Evolutionary conservation across 208 protist species (phyloP).

Genomic region (Leishmania martiniquensis): DNA sequence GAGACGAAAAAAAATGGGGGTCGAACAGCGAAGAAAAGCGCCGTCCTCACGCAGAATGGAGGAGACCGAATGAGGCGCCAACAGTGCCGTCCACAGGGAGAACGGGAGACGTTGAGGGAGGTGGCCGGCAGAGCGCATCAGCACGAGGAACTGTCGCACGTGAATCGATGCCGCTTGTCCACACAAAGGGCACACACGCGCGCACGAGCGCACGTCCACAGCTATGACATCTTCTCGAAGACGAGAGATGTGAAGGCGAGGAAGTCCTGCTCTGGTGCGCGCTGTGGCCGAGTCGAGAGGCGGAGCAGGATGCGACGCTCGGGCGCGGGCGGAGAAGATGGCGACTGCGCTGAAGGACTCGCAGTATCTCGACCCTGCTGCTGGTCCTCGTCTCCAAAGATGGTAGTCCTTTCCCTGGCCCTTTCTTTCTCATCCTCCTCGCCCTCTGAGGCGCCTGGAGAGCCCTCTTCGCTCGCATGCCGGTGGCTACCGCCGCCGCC

Average conservation of each 20-base stretch:
- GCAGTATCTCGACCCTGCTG: background rate
- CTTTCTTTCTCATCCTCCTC: background rate
- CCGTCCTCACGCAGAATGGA: background rate
- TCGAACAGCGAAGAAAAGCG: background rate
- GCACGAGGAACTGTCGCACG: background rate
- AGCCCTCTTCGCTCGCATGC: background rate
- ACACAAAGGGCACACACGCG: background rate
- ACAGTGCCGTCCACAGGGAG: background rate
- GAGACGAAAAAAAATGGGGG: background rate
- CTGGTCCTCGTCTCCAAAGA: background rate
- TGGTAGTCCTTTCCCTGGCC: background rate
- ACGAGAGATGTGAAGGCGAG: conserved; percentile 33
- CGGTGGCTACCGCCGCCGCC: conserved; percentile 4
- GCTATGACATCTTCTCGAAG: conserved; percentile 26
- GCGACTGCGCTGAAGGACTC: background rate
- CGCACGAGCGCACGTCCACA: background rate
- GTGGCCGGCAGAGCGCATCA: background rate
- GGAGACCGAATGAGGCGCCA: too few relatives aligned
- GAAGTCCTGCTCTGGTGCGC: conserved; percentile 26
- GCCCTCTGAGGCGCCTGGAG: background rate
- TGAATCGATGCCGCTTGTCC: background rate
- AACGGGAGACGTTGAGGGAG: background rate
- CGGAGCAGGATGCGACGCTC: conserved; percentile 24
- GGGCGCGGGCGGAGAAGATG: background rate
- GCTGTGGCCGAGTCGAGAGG: conserved; percentile 29